Percentiles rank a stretch among this genome's conserved stretches.
Evolutionary conservation across 257 asterid species (phyloP).

Genomic region (Gardenia jasminoides): DNA sequence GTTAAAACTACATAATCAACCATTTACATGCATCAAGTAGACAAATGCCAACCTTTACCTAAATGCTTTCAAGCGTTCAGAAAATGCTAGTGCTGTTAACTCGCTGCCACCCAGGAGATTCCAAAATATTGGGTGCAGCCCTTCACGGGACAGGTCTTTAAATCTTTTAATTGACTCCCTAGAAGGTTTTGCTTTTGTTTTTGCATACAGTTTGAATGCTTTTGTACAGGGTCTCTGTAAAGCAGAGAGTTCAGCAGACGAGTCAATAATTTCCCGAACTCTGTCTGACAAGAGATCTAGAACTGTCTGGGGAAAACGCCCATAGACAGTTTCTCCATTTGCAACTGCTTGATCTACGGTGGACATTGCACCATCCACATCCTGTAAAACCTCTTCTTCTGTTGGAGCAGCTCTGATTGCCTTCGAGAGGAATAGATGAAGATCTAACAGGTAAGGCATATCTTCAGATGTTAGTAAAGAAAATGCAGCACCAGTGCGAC

Average conservation of each 20-base stretch:
- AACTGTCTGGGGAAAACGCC: constrained; percentile 84
- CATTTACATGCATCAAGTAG: constrained; percentile 11
- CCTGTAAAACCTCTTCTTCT: constrained; percentile 73
- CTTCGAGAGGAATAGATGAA: constrained; percentile 90
- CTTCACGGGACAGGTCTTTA: constrained; percentile 80
- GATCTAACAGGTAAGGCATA: constrained; percentile 83
- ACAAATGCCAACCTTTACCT: constrained; percentile 38
- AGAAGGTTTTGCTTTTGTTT: constrained; percentile 84
- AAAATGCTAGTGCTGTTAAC: constrained; percentile 83
- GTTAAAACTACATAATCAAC: constrained; percentile 4
- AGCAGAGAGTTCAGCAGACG: constrained; percentile 67
- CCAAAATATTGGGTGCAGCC: constrained; percentile 84
- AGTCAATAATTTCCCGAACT: constrained; percentile 77
- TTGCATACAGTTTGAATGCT: constrained; percentile 69
- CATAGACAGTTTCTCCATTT: constrained; percentile 80
- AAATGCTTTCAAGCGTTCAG: constrained; percentile 84
- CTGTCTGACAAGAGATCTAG: constrained; percentile 83
- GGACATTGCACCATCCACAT: constrained; percentile 56
- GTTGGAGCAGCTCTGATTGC: constrained; percentile 86
- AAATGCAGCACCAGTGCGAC: constrained; percentile 84
- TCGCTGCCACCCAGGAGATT: constrained; percentile 64
- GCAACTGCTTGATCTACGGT: constrained; percentile 64
- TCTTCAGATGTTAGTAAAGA: constrained; percentile 86
- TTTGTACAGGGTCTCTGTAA: constrained; percentile 61
- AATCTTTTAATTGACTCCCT: constrained; percentile 80